These are phyloP conservation scores for Aspergillus persii DNA, from an alignment of 2,329 filamentous ascomycete species.

Conservation along the genomic window DNA sequence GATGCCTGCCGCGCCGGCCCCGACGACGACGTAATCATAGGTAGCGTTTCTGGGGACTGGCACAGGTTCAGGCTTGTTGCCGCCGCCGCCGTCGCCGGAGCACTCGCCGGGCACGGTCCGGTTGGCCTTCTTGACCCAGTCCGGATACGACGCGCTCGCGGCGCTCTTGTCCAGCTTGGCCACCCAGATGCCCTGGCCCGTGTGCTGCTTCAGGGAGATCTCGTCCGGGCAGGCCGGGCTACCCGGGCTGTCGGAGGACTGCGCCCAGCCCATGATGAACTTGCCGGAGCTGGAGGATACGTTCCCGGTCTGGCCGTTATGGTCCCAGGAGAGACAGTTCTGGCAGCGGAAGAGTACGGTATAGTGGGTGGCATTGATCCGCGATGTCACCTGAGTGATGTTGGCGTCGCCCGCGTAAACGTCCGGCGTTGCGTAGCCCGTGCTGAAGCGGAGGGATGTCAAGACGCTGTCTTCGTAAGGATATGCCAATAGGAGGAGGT, in stretches of 20 bases:
- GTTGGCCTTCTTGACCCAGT: constrained; percentile 30
- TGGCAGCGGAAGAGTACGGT: constrained; percentile 65
- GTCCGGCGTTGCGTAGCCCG: constrained; percentile 58
- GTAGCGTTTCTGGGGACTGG: constrained; percentile 10
- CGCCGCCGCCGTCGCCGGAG: constrained; percentile 6
- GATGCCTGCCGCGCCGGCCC: constrained; percentile 51
- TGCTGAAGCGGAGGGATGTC: constrained; percentile 58
- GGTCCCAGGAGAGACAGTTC: constrained; percentile 55
- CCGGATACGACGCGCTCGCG: constrained; percentile 37
- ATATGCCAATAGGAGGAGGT: constrained; percentile 59
- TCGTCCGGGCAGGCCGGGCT: constrained; percentile 47
- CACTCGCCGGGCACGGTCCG: constrained; percentile 19
- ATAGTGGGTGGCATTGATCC: constrained; percentile 58
- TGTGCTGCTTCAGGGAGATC: constrained; percentile 55
- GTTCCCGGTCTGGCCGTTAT: constrained; percentile 46
- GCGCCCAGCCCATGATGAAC: constrained; percentile 57
- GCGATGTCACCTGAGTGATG: constrained; percentile 59
- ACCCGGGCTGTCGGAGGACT: constrained; percentile 42
- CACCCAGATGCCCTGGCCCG: constrained; percentile 54
- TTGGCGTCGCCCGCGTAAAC: constrained; percentile 62
- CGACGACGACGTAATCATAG: constrained; percentile 47
- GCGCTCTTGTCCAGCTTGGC: constrained; percentile 44
- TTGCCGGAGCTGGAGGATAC: constrained; percentile 46
- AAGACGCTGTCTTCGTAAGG: constrained; percentile 53
- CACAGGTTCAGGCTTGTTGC: not conserved